Evolutionary conservation across 805 yeast species (phyloP), one percentile per base, ranked within the genome.

Genomic region (Millerozyma acaciae): DNA sequence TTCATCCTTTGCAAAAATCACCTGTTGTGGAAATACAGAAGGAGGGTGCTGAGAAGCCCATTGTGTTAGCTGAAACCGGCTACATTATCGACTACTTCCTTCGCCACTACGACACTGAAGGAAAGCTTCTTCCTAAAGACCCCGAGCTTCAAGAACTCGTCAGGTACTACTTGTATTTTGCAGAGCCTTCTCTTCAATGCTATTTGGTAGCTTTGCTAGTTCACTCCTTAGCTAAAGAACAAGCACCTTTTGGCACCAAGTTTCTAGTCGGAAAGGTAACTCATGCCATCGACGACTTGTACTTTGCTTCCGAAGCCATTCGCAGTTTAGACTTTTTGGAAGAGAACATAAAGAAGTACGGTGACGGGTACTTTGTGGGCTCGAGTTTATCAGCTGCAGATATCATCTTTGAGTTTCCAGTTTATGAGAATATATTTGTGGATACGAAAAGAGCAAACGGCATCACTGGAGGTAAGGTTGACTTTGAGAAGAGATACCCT

Each of bases 171-270:
- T 53, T 75, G 26, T 76, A 75, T 47, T 76, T 71, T 44, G 51
- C 73, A n/a, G 90, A 83, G 53, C 84, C 78, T 1, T 68, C 84
- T 15, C 50, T 82, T 12, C 78, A 74, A 50, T 75, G 76, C 4
- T 55, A 64, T 6, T 50, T 73, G 33, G 60, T 65, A 20, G 40
- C 61, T 4, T 45, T 60, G 32, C 47, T 64, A 12, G 54, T 64
- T 17, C 46, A 51, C 19, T 16, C 33, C 13, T 30, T 48, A 16
- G 68, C 69, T 2, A 39, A 35, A 10, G 10, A 39, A 16, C 37
- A 27, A 17, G 57, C 65, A 4, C 69, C 68, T 7, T 56, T 43
- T 32, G 56, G 55, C 4, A 33, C 43, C 8, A 38, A 40, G 19
- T 40, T 35, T 21, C 37, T 62, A 17, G 60, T 53, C 14, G 40